Conservation (phyloP, 179 eudicot genomes). For the Drosera spatulata region DNA sequence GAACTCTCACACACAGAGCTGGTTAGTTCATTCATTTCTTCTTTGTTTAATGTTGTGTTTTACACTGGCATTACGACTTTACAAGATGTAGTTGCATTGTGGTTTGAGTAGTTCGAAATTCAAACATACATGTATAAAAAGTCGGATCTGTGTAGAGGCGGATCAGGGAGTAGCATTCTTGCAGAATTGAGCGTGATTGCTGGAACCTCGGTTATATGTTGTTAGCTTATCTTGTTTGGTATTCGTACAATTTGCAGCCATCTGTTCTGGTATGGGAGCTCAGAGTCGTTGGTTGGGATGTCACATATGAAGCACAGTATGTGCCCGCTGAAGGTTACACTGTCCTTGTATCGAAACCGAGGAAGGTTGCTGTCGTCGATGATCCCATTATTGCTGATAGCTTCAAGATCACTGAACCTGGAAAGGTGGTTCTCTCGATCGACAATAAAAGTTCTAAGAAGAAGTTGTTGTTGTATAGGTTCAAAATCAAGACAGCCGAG, state of each 20-base stretch:
- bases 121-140: too few species aligned
- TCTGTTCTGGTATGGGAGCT: constrained; percentile 48
- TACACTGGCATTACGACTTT: too few species aligned
- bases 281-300: constrained; percentile 77
- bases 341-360: constrained; percentile 55
- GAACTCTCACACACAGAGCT: constrained; percentile 68
- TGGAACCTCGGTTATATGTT: too few species aligned
- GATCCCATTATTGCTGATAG: constrained; percentile 24
- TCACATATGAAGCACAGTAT: constrained; percentile 62
- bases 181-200: too few species aligned
- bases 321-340: constrained; percentile 72
- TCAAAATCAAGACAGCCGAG: constrained; percentile 25
- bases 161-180: too few species aligned
- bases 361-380: constrained; percentile 29
- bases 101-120: too few species aligned
- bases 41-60: neutral
- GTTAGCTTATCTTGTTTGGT: too few species aligned
- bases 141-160: too few species aligned
- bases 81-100: too few species aligned
- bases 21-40: neutral
- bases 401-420: constrained; percentile 68
- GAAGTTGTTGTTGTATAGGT: constrained; percentile 30
- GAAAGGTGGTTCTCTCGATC: constrained; percentile 58
- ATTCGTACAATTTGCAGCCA: constrained; percentile 9
- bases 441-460: constrained; percentile 57